These are phyloP conservation scores for Rhododendron henanense DNA, from an alignment of 148 eudicot genomes.

Conservation along the genomic window DNA sequence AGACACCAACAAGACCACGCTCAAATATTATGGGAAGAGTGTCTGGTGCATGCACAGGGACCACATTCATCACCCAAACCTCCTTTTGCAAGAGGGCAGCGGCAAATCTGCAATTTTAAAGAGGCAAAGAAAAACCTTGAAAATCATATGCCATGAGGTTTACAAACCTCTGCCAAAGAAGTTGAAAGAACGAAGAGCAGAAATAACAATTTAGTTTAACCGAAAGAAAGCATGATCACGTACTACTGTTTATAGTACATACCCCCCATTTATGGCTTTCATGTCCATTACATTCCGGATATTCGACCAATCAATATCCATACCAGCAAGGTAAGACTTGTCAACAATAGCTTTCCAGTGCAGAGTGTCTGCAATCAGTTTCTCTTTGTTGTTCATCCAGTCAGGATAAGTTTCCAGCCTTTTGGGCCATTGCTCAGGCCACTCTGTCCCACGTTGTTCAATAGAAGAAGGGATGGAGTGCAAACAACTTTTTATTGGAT, in stretches of 20 bases:
- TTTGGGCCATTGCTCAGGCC: constrained; percentile 98
- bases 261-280: constrained; percentile 97
- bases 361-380: constrained; percentile 62
- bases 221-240: neutral
- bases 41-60: constrained; percentile 86
- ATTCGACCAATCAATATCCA: constrained; percentile 84
- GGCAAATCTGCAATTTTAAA: constrained; percentile 62
- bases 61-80: constrained; percentile 97
- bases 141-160: neutral
- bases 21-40: constrained; percentile 92
- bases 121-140: neutral
- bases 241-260: constrained; percentile 8
- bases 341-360: constrained; percentile 85
- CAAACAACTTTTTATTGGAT: constrained; percentile 62
- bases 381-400: constrained; percentile 79
- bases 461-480: constrained; percentile 69
- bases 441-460: constrained; percentile 88
- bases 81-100: constrained; percentile 75
- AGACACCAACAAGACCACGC: constrained; percentile 83
- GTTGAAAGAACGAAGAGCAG: neutral
- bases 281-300: constrained; percentile 94
- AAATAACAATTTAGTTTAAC: neutral
- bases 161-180: neutral
- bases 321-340: constrained; percentile 74
- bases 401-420: constrained; percentile 89